These are phyloP conservation scores for Podaxis mareebaensis DNA, from an alignment of 768 basidiomycete species.

Conservation along the genomic window DNA sequence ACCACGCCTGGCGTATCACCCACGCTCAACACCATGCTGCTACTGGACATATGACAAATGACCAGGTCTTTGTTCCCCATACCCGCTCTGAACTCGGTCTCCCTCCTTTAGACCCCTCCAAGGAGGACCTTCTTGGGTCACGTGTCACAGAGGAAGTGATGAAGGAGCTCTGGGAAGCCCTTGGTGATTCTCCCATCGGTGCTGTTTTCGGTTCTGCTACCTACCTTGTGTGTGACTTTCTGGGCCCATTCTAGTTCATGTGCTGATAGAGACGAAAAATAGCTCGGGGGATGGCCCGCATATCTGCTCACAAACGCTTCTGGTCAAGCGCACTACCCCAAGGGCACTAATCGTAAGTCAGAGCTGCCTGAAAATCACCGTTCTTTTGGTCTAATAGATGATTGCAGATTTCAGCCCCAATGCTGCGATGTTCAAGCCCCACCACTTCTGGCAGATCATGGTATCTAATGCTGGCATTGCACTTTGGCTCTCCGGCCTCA, in stretches of 20 bases:
- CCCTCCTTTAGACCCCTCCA: conserved; percentile 64
- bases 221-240: conserved; percentile 54
- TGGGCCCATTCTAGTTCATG: not conserved
- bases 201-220: conserved; percentile 51
- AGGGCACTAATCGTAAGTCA: conserved; percentile 71
- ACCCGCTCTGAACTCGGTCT: conserved; percentile 77
- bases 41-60: conserved; percentile 90
- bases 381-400: not conserved
- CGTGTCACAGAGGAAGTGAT: conserved; percentile 67
- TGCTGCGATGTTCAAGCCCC: conserved; percentile 80
- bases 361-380: not conserved
- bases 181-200: conserved; percentile 89
- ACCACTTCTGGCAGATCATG: conserved; percentile 76
- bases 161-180: conserved; percentile 77
- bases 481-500: conserved; percentile 65
- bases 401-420: conserved; percentile 70
- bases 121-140: conserved; percentile 65
- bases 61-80: conserved; percentile 93
- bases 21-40: conserved; percentile 96
- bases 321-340: conserved; percentile 81
- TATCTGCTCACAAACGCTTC: conserved; percentile 84
- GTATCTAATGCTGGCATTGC: conserved; percentile 82
- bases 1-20: conserved; percentile 94
- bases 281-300: conserved; percentile 84
- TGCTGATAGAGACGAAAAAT: conserved; percentile 4